Percentiles rank a stretch among this genome's conserved stretches.
Conservation (phyloP, 441 rosid genomes). For the Populus hybrid region DNA sequence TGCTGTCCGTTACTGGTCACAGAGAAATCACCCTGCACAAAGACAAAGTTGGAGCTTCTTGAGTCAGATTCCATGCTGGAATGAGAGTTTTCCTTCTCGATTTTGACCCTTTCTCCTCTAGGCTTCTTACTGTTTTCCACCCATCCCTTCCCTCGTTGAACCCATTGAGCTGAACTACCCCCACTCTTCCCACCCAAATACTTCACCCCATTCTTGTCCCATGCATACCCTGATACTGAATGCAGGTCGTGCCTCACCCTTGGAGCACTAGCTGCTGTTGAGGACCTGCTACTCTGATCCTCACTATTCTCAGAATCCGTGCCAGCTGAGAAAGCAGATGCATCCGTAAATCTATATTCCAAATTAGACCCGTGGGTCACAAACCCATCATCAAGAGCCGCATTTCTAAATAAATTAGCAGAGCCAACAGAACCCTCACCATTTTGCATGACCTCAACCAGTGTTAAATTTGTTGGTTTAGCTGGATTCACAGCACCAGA, state of each 20-base stretch:
- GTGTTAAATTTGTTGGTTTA: constrained; percentile 29
- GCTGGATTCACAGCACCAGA: constrained; percentile 31
- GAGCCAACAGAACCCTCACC: constrained; percentile 43
- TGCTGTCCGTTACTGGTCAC: constrained; percentile 53
- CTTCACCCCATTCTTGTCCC: constrained; percentile 49
- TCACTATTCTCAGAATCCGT: constrained; percentile 69
- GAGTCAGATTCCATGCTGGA: constrained; percentile 88
- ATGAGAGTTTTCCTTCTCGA: constrained; percentile 76
- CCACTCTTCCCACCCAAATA: constrained; percentile 42
- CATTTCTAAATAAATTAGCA: constrained; percentile 28
- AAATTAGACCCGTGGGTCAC: constrained; percentile 29
- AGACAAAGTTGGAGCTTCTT: constrained; percentile 78
- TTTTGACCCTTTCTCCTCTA: constrained; percentile 81
- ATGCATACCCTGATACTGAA: constrained; percentile 31
- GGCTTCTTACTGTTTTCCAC: constrained; percentile 60
- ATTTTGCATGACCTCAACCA: constrained; percentile 34
- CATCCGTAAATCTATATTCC: constrained; percentile 51
- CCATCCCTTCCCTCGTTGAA: constrained; percentile 44
- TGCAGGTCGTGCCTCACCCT: constrained; percentile 44
- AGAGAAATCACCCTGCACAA: constrained; percentile 59
- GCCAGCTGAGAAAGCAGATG: constrained; percentile 43
- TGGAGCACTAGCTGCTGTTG: constrained; percentile 69
- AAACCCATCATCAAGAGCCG: constrained; percentile 34
- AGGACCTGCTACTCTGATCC: constrained; percentile 72
- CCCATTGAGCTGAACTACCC: constrained; percentile 36